Evolutionary conservation across 148 eudicot genomes (phyloP).

Genomic region (Vaccinium macrocarpon): DNA sequence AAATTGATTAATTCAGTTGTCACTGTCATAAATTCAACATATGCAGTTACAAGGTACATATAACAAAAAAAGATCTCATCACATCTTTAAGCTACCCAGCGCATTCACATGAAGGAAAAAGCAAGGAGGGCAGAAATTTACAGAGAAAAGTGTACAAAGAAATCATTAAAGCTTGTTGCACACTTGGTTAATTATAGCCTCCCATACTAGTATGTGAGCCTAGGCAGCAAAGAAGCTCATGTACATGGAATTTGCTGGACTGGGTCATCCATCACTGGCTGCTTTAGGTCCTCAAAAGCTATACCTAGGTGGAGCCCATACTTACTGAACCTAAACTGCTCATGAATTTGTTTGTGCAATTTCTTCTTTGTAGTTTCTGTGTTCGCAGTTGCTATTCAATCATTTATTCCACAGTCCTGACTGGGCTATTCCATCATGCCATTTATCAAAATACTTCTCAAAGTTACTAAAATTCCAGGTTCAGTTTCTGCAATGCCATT

Average conservation of each 20-base stretch:
- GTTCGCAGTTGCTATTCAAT: not conserved
- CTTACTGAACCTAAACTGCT: not conserved
- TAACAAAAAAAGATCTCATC: not conserved
- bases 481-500: not conserved
- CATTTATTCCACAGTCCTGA: not conserved
- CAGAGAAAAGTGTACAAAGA: not conserved
- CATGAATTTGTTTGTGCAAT: not conserved
- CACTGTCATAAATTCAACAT: not conserved
- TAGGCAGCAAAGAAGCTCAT: too few relatives aligned
- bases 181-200: too few relatives aligned
- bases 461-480: not conserved
- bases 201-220: too few relatives aligned
- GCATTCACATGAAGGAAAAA: not conserved
- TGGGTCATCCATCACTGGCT: too few relatives aligned
- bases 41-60: not conserved
- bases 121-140: not conserved
- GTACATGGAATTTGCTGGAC: too few relatives aligned
- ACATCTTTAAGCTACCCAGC: slow-evolving; percentile 8
- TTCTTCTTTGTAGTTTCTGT: not conserved
- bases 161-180: too few relatives aligned
- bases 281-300: too few relatives aligned
- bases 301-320: too few relatives aligned
- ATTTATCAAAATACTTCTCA: not conserved
- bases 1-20: too few relatives aligned
- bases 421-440: not conserved